Conservation (phyloP, 768 basidiomycete genomes). For the Pleurotus platypus region DNA sequence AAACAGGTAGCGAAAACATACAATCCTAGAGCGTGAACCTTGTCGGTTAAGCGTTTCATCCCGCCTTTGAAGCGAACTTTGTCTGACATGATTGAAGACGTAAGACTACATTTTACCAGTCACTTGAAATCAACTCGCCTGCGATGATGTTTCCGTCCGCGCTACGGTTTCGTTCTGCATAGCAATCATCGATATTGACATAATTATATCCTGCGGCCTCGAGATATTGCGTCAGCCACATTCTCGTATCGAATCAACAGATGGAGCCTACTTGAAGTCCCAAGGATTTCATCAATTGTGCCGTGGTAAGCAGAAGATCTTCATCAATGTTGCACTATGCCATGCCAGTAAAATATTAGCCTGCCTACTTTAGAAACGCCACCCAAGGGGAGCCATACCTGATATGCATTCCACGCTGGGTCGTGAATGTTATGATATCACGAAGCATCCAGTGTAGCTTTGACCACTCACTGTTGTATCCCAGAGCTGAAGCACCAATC, state of each 20-base stretch:
- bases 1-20: background rate
- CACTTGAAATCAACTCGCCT: constrained; percentile 30
- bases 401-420: constrained; percentile 68
- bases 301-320: constrained; percentile 45
- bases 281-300: constrained; percentile 48
- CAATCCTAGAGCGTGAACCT: background rate
- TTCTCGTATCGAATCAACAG: too few species aligned
- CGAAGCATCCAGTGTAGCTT: background rate
- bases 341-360: constrained; percentile 10
- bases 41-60: background rate
- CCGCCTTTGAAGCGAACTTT: constrained; percentile 35
- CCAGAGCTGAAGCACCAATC: constrained; percentile 40
- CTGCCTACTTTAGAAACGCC: background rate
- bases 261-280: constrained; percentile 42
- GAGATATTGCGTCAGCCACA: too few species aligned
- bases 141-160: constrained; percentile 49
- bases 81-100: constrained; percentile 27
- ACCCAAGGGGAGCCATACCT: constrained; percentile 27
- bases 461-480: constrained; percentile 55
- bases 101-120: too few species aligned
- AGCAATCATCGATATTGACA: constrained; percentile 67
- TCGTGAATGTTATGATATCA: background rate
- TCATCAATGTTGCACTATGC: constrained; percentile 61
- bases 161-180: constrained; percentile 51
- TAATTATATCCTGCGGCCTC: constrained; percentile 57